phyloP scores from a whole-genome alignment of 352 stramenopile genomes.

The Globisporangium carolinianum region DNA sequence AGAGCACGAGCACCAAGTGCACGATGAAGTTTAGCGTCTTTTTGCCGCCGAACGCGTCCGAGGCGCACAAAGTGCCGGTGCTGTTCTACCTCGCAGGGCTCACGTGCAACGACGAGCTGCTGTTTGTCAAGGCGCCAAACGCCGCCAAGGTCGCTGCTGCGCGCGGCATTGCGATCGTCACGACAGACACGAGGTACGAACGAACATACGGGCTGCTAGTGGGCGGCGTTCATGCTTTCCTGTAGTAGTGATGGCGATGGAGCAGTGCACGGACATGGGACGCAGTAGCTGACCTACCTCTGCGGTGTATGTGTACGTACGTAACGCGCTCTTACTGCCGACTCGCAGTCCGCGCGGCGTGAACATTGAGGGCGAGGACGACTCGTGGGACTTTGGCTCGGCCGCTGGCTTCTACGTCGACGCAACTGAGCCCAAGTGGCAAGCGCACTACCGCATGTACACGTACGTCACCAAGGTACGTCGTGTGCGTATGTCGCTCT shows the following conservation, averaged over 20 bases:
- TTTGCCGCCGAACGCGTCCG: conserved; percentile 57
- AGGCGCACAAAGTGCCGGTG: conserved; percentile 65
- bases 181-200: conserved; percentile 88
- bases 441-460: conserved; percentile 96
- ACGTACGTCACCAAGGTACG: conserved; percentile 89
- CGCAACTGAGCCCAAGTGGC: conserved; percentile 91
- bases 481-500: not conserved
- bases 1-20: conserved; percentile 69
- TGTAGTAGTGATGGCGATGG: too few species aligned
- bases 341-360: conserved; percentile 80
- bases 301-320: not conserved
- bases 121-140: conserved; percentile 92
- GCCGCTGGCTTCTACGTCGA: conserved; percentile 98
- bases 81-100: conserved; percentile 96
- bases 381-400: conserved; percentile 95
- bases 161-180: conserved; percentile 92
- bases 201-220: not conserved
- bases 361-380: conserved; percentile 90
- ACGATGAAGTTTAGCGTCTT: conserved; percentile 92
- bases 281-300: too few species aligned
- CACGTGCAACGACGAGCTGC: conserved; percentile 95
- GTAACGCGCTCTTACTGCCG: not conserved
- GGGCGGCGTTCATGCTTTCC: not conserved
- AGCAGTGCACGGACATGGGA: too few species aligned
- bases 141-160: conserved; percentile 87